Percentiles rank a stretch among this genome's conserved stretches.
Evolutionary conservation across 1,284 basidiomycete genomes (phyloP).

Genomic region (Somion occarium): DNA sequence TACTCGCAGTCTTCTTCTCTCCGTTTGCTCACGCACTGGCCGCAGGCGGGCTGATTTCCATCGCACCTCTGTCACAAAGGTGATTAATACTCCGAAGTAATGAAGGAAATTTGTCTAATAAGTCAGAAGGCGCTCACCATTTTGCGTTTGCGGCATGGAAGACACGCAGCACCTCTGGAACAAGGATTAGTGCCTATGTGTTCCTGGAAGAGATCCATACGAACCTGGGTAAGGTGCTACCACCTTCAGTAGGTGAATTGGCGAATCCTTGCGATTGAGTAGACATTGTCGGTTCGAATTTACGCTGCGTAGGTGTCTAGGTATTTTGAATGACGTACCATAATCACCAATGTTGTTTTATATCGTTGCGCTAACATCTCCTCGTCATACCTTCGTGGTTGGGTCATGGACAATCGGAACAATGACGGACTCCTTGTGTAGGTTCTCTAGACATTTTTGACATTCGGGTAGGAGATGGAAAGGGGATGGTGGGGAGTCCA

Average conservation of each 20-base stretch:
- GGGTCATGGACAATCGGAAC: not conserved
- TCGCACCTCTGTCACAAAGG: conserved; percentile 23
- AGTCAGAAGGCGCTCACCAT: conserved; percentile 10
- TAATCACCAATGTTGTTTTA: not conserved
- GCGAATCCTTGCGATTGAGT: not conserved
- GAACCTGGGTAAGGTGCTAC: not conserved
- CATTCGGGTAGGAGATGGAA: not conserved
- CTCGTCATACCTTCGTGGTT: not conserved
- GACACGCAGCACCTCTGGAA: conserved; percentile 14
- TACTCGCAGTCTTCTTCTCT: conserved; percentile 27
- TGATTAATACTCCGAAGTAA: not conserved
- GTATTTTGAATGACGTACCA: not conserved
- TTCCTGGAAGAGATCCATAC: too few species aligned
- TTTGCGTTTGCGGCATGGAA: conserved; percentile 17
- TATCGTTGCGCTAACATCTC: not conserved
- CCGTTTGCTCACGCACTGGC: conserved; percentile 22
- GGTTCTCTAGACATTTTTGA: not conserved
- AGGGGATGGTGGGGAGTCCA: not conserved
- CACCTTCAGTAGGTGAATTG: conserved; percentile 10
- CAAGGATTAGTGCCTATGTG: not conserved
- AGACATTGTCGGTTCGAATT: not conserved
- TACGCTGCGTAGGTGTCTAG: not conserved
- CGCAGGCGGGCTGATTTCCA: conserved; percentile 24
- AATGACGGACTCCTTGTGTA: not conserved
- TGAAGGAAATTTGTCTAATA: not conserved